Percentiles rank a stretch among this genome's conserved stretches.
Evolutionary conservation across 306 rosid species (phyloP).

Genomic region (Cicer judaicum): DNA sequence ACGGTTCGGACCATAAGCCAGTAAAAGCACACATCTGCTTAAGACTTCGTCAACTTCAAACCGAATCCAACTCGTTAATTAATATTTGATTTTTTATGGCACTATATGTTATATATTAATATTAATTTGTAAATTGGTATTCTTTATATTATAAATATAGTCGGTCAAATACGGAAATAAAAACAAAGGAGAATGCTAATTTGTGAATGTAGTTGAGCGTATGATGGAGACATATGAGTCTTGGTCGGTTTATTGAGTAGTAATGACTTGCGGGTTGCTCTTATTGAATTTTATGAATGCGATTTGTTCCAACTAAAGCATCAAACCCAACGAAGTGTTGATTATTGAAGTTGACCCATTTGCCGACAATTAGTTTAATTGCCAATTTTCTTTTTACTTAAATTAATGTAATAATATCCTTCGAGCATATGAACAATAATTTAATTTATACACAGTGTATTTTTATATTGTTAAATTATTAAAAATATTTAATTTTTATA

Average conservation of each 20-base stretch:
- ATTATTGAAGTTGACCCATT: conserved; percentile 43
- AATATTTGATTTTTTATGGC: neutral
- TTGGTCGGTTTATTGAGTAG: conserved; percentile 16
- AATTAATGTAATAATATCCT: neutral
- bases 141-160: neutral
- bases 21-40: conserved; percentile 72
- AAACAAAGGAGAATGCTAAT: neutral
- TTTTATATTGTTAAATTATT: too few relatives aligned
- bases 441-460: too few relatives aligned
- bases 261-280: neutral
- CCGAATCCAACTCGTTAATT: neutral
- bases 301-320: neutral
- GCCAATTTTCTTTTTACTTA: neutral
- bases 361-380: neutral
- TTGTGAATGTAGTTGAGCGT: conserved; percentile 4
- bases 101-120: neutral
- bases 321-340: neutral
- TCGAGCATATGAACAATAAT: too few relatives aligned
- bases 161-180: neutral
- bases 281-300: conserved; percentile 12
- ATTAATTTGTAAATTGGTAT: conserved; percentile 7
- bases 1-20: conserved; percentile 78
- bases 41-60: conserved; percentile 43
- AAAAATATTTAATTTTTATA: too few relatives aligned
- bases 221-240: conserved; percentile 32